phyloP scores from a whole-genome alignment of 306 rosid species.

The Rosa persica region DNA sequence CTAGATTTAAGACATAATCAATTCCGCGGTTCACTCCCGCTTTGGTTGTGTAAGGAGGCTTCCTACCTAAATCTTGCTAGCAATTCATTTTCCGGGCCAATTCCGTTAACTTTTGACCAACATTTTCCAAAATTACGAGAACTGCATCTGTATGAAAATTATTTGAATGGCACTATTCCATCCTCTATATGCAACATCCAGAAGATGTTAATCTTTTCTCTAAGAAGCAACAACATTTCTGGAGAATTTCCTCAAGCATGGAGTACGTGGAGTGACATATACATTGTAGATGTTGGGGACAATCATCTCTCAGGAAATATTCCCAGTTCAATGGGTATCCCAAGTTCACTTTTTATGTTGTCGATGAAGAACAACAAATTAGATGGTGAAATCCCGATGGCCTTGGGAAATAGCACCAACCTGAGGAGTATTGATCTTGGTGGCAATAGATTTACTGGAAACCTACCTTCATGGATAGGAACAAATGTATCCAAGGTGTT shows the following conservation, averaged over 20 bases:
- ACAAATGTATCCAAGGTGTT: neutral
- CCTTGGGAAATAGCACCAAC: neutral
- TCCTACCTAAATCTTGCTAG: neutral
- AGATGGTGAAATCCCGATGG: neutral
- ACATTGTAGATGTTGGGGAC: neutral
- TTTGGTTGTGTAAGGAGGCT: neutral
- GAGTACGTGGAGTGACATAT: neutral
- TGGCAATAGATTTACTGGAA: neutral
- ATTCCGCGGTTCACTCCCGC: neutral
- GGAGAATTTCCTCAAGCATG: conserved; percentile 9
- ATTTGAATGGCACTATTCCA: neutral
- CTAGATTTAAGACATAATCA: neutral
- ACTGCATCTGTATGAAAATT: neutral
- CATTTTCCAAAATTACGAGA: neutral
- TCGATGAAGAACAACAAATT: neutral
- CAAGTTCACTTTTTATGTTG: neutral
- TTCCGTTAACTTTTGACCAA: neutral
- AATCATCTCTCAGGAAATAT: conserved; percentile 7
- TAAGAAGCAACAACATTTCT: neutral
- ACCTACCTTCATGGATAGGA: neutral
- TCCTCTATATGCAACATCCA: neutral
- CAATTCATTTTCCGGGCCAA: neutral
- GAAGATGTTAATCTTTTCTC: neutral
- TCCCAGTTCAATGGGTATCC: neutral
- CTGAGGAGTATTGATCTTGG: neutral